phyloP scores from a whole-genome alignment of 106 monocot genomes.

The Narthecium ossifragum region DNA sequence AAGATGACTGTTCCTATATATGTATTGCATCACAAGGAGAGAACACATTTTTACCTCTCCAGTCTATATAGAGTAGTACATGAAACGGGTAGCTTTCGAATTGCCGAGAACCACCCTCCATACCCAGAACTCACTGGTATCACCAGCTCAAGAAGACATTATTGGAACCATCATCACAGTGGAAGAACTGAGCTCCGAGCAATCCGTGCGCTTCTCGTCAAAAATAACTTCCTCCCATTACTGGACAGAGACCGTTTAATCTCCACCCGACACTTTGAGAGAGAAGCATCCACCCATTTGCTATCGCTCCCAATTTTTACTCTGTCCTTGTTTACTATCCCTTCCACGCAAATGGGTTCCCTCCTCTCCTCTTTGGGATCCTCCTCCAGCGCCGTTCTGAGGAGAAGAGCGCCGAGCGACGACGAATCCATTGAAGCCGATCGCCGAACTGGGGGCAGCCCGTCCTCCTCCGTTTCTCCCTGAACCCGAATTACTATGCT shows the following conservation, averaged over 20 bases:
- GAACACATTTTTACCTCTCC: conserved; percentile 12
- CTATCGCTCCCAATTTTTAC: conserved; percentile 11
- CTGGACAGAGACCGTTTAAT: conserved; percentile 34
- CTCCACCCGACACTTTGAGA: background rate
- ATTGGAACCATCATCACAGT: conserved; percentile 14
- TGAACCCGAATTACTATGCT: background rate
- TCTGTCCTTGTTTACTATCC: background rate
- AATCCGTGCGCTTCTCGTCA: conserved; percentile 18
- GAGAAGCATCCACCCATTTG: background rate
- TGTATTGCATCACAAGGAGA: background rate
- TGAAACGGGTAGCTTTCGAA: background rate
- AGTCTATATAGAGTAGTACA: background rate
- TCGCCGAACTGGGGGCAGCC: conserved; percentile 34
- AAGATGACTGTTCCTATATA: background rate
- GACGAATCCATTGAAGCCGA: conserved; percentile 48
- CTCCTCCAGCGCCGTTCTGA: conserved; percentile 6
- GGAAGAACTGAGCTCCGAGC: conserved; percentile 24
- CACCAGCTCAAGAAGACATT: background rate
- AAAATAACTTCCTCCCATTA: conserved; percentile 26
- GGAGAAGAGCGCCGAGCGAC: conserved; percentile 8
- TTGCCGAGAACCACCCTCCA: background rate
- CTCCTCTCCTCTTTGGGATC: background rate
- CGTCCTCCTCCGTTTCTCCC: conserved; percentile 1
- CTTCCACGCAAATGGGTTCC: background rate
- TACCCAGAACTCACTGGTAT: no score